These are phyloP conservation scores for Termitomyces sp. DNA, from an alignment of 768 basidiomycete genomes.

Conservation along the genomic window DNA sequence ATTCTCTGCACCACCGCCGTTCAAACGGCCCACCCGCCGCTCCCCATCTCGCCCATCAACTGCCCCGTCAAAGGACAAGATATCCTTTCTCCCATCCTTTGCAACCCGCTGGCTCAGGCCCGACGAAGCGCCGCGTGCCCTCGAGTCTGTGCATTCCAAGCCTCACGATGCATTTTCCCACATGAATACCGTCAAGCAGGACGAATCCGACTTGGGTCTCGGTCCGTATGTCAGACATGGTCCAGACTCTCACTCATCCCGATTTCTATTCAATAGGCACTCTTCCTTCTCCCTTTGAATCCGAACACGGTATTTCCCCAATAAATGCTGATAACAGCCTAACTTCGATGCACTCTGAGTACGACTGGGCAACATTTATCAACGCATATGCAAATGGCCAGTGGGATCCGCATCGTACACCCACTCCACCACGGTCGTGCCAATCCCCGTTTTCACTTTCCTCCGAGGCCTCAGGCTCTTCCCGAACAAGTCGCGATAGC, in stretches of 20 bases:
- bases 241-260: background rate
- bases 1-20: background rate
- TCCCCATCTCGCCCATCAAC: conserved; percentile 29
- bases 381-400: conserved; percentile 69
- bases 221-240: conserved; percentile 13
- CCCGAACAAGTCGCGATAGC: background rate
- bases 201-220: conserved; percentile 17
- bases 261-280: conserved; percentile 9
- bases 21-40: conserved; percentile 14
- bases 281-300: conserved; percentile 16
- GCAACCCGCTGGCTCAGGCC: conserved; percentile 13
- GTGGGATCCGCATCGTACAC: conserved; percentile 76
- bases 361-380: conserved; percentile 75
- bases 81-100: conserved; percentile 35
- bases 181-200: conserved; percentile 21
- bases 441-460: conserved; percentile 5
- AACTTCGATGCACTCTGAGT: conserved; percentile 19
- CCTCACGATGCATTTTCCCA: conserved; percentile 6
- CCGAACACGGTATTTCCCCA: conserved; percentile 2
- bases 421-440: conserved; percentile 44
- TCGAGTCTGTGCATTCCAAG: background rate
- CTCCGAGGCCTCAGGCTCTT: background rate
- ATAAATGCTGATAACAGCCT: background rate
- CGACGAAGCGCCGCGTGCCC: background rate
- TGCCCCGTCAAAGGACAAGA: conserved; percentile 37